Percentiles rank a stretch among this genome's conserved stretches.
Conservation (phyloP, 257 asterid genomes). For the Forsythia viridissima region DNA sequence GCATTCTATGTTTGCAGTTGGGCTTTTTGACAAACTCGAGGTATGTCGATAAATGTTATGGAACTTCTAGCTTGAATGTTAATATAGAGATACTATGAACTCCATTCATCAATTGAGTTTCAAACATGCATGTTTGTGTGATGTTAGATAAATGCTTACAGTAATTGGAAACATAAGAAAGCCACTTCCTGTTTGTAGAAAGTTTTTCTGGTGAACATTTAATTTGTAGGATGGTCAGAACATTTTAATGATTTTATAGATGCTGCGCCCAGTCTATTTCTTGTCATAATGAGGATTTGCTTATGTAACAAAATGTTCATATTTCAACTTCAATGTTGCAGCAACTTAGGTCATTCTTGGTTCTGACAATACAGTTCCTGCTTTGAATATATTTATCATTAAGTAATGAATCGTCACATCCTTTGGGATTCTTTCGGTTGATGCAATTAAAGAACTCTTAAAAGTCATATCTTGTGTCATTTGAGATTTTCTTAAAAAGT, state of each 20-base stretch:
- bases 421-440: background rate
- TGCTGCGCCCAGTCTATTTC: background rate
- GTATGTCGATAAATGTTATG: slow-evolving; percentile 34
- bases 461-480: background rate
- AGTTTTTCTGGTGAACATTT: background rate
- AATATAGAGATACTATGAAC: background rate
- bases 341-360: background rate
- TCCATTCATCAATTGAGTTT: background rate
- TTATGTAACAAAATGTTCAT: background rate
- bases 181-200: background rate
- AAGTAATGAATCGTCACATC: background rate
- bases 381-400: background rate
- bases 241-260: no score
- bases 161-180: background rate
- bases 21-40: slow-evolving; percentile 74
- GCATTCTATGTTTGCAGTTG: slow-evolving; percentile 68
- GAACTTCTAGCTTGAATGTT: slow-evolving; percentile 3
- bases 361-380: background rate
- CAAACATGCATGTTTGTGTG: background rate
- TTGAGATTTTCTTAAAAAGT: background rate
- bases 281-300: background rate
- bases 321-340: background rate
- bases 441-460: background rate
- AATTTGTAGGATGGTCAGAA: background rate
- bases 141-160: background rate